phyloP scores from a whole-genome alignment of 108 stramenopile genomes.

The Fistulifera pelliculosa region DNA sequence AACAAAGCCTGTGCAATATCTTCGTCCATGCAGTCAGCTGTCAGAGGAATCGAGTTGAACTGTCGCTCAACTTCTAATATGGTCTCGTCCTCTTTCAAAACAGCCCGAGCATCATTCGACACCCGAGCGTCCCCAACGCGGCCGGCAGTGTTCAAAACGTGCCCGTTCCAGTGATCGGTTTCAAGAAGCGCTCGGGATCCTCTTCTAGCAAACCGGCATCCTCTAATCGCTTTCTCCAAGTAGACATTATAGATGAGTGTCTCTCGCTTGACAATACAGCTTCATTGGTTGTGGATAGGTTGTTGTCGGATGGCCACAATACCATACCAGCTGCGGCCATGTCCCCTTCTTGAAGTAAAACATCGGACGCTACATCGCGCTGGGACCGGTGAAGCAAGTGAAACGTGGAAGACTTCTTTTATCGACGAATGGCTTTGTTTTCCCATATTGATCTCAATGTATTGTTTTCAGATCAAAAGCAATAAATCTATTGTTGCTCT shows the following conservation, averaged over 20 bases:
- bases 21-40: conserved; percentile 84
- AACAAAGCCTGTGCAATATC: conserved; percentile 87
- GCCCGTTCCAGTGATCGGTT: conserved; percentile 66
- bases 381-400: conserved; percentile 73
- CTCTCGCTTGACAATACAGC: conserved; percentile 19
- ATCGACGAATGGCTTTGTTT: conserved; percentile 83
- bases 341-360: conserved; percentile 24
- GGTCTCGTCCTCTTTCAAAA: conserved; percentile 36
- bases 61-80: conserved; percentile 65
- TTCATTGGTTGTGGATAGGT: conserved; percentile 32
- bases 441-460: conserved; percentile 49
- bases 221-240: conserved; percentile 23
- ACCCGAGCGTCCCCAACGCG: conserved; percentile 21
- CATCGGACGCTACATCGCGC: conserved; percentile 69
- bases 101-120: conserved; percentile 27
- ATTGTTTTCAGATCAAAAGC: no score
- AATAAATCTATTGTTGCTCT: no score
- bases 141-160: conserved; percentile 12
- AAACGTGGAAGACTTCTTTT: conserved; percentile 79
- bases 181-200: conserved; percentile 84
- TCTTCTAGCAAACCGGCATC: conserved; percentile 47
- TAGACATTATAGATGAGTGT: conserved; percentile 4
- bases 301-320: conserved; percentile 61
- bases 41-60: conserved; percentile 78
- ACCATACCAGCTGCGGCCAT: conserved; percentile 25